A percentile compares a stretch with the other conserved stretches of the same genome.
These are phyloP conservation scores for Thuidium tamariscinum DNA, from an alignment of 225 moss, liverwort and hornwort species.

Conservation along the genomic window DNA sequence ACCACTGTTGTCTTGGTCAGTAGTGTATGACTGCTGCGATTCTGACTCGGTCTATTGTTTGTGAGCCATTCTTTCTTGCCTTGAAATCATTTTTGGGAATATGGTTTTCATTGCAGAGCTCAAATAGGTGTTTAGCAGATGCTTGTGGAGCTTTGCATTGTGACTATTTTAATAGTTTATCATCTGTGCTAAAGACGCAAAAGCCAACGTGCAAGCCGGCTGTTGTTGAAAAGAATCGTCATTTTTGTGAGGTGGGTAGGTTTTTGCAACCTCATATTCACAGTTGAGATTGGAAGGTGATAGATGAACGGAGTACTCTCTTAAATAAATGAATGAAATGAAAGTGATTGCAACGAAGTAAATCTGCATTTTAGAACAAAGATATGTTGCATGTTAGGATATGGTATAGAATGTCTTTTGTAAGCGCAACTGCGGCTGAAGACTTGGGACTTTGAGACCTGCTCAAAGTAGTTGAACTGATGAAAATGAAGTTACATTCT, in stretches of 20 bases:
- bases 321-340: not conserved
- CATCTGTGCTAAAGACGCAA: conserved; percentile 24
- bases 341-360: not conserved
- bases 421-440: not conserved
- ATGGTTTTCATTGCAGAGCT: conserved; percentile 41
- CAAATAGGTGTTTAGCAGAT: conserved; percentile 75
- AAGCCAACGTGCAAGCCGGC: conserved; percentile 60
- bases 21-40: not conserved
- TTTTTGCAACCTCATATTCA: not conserved
- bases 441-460: not conserved
- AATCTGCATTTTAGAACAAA: not conserved
- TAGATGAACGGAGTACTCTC: not conserved
- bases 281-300: not conserved
- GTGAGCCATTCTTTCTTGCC: not conserved
- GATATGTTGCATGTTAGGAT: not conserved
- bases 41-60: not conserved
- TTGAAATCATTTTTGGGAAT: not conserved
- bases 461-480: not conserved
- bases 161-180: conserved; percentile 50
- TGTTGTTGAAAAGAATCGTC: conserved; percentile 66
- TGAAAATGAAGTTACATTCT: not conserved
- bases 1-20: not conserved
- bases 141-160: conserved; percentile 95
- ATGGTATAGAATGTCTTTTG: not conserved
- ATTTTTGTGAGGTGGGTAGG: conserved; percentile 68